Conservation (phyloP, 345 rosid species). For the Pistacia vera region DNA sequence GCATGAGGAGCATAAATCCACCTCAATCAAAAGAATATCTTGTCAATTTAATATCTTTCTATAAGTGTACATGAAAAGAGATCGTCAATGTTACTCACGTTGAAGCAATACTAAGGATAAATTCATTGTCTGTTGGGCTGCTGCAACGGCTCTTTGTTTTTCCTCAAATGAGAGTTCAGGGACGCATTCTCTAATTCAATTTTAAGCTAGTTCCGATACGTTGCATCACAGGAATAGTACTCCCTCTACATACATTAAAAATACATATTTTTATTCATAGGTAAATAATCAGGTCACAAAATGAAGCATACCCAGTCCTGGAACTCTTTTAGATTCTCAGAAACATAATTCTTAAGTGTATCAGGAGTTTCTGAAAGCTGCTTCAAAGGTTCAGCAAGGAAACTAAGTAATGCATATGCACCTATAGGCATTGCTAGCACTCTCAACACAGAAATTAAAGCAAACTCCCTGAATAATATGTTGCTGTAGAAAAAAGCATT, state of each 20-base stretch:
- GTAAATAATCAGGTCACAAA: constrained; percentile 14
- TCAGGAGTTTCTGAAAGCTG: constrained; percentile 78
- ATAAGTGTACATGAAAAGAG: too few species aligned
- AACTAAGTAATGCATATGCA: constrained; percentile 86
- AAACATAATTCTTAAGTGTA: constrained; percentile 56
- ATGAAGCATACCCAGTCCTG: constrained; percentile 80
- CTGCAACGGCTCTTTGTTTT: constrained; percentile 41
- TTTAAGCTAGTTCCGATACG: constrained; percentile 94
- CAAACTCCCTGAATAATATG: constrained; percentile 90
- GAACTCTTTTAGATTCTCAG: constrained; percentile 86
- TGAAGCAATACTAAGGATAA: too few species aligned
- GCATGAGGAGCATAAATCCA: neutral
- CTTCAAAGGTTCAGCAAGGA: constrained; percentile 98
- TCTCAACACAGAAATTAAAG: constrained; percentile 97
- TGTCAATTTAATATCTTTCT: neutral
- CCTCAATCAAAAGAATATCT: neutral
- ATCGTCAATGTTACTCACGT: too few species aligned
- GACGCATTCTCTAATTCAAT: constrained; percentile 73
- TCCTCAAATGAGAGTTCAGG: constrained; percentile 83
- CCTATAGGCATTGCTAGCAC: constrained; percentile 96
- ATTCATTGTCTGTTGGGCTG: too few species aligned
- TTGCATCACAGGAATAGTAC: constrained; percentile 97
- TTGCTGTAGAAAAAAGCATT: constrained; percentile 53
- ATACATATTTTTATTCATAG: neutral
- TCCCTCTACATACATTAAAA: constrained; percentile 56